Evolutionary conservation across 2,329 filamentous ascomycete genomes (phyloP).

Genomic region (Graphium sp.): DNA sequence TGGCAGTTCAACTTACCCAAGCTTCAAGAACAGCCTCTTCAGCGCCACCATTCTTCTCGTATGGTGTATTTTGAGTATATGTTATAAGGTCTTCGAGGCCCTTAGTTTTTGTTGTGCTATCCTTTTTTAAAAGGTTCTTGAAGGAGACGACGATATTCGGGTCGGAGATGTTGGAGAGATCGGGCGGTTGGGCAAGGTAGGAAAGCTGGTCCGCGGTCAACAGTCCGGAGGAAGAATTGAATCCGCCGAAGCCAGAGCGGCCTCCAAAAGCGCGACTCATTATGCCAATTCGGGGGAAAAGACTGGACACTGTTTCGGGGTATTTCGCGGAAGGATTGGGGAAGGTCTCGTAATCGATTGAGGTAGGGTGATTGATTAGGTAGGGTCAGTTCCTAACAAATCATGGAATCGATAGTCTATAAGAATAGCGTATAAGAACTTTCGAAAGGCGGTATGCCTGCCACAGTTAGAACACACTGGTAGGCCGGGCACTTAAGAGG

Average conservation of each 20-base stretch:
- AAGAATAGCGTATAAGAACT: too few relatives aligned
- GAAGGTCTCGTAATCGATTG: too few relatives aligned
- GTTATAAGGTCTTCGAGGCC: slow-evolving; percentile 71
- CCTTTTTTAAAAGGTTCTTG: slow-evolving; percentile 85
- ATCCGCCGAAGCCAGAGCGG: slow-evolving; percentile 18
- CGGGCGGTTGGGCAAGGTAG: slow-evolving; percentile 73
- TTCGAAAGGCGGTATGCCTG: too few relatives aligned
- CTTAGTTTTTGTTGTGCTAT: slow-evolving; percentile 80
- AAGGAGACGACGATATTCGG: slow-evolving; percentile 76
- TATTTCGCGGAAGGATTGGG: too few relatives aligned
- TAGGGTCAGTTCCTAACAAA: too few relatives aligned
- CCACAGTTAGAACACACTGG: too few relatives aligned
- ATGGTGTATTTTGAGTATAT: slow-evolving; percentile 38
- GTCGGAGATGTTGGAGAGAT: slow-evolving; percentile 62
- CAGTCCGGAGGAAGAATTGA: too few relatives aligned
- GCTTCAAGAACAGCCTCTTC: slow-evolving; percentile 76
- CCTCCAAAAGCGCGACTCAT: slow-evolving; percentile 1
- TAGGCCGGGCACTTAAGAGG: too few relatives aligned
- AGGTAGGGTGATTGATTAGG: too few relatives aligned
- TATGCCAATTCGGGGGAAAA: too few relatives aligned
- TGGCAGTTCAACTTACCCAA: slow-evolving; percentile 44
- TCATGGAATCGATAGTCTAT: too few relatives aligned
- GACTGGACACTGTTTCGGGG: too few relatives aligned
- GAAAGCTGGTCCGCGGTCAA: slow-evolving; percentile 41
- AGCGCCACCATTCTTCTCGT: slow-evolving; percentile 39